Conservation (phyloP, 2,329 filamentous ascomycete genomes). For the Pseudocercospora macadamiae region DNA sequence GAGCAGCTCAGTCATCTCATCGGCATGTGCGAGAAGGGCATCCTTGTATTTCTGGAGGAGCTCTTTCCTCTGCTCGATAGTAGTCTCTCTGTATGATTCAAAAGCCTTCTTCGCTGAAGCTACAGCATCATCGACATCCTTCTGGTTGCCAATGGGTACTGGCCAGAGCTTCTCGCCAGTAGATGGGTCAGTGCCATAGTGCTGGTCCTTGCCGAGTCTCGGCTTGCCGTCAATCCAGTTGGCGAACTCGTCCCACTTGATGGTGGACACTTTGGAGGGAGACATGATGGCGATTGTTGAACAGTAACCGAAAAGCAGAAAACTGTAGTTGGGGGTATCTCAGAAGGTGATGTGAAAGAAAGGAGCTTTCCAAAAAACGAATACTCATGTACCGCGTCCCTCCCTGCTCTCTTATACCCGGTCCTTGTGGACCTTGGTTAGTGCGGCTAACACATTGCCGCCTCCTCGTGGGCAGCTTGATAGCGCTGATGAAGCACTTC, state of each 20-base stretch:
- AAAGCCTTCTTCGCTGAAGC: constrained; percentile 42
- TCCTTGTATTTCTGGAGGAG: constrained; percentile 39
- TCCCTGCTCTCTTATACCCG: constrained; percentile 12
- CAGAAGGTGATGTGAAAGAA: not conserved
- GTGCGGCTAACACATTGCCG: constrained; percentile 8
- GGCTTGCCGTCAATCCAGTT: constrained; percentile 45
- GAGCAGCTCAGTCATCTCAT: constrained; percentile 41
- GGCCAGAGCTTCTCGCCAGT: constrained; percentile 43
- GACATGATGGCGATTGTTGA: constrained; percentile 42
- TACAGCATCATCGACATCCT: constrained; percentile 45
- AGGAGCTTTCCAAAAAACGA: not conserved
- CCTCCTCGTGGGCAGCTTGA: not conserved
- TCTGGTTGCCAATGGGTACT: constrained; percentile 41
- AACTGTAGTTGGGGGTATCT: not conserved
- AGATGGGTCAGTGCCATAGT: constrained; percentile 40
- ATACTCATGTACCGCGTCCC: not conserved
- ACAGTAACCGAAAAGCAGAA: not conserved
- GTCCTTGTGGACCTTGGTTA: constrained; percentile 11
- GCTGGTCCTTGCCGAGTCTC: constrained; percentile 35
- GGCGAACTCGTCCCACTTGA: constrained; percentile 43
- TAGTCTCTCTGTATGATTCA: constrained; percentile 37
- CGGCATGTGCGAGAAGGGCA: constrained; percentile 35
- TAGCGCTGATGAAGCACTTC: not conserved
- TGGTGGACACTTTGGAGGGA: constrained; percentile 46
- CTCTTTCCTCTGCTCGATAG: constrained; percentile 43